Evolutionary conservation across 352 stramenopile genomes (phyloP), one percentile per base, ranked within the genome.

Genomic region (Saprolegnia parasitica): DNA sequence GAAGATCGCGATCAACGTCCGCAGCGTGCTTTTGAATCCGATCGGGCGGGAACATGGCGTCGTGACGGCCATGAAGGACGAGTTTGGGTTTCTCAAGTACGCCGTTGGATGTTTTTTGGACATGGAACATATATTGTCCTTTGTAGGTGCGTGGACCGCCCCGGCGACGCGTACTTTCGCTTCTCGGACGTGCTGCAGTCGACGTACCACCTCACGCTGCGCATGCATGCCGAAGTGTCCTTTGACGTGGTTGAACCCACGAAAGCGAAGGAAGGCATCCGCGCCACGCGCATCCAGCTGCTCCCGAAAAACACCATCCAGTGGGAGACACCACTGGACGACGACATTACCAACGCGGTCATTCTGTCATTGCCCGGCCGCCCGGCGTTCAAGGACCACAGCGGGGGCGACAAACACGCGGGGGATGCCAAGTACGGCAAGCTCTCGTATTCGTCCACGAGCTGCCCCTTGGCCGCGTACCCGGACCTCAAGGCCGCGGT

Each of bases 51-150:
- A 90, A 71, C 81, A 75, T 13, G 85, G 85, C 40, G 76, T 83
- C 24, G 88, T 93, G 68, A 78, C 77, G 32, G 80, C 81, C 5
- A 61, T 91, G 70, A 89, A 89, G 50, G 83, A 91, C 18, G 85
- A 93, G 4, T 93, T 90, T 71, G 85, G 85, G 0, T 93, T 93
- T 67, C 90, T 93, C 68, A 89, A 90, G 71, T 70, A n/a, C n/a
- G n/a, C n/a, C n/a, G n/a, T 49, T 24, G 63, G 61, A 63, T 26
- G 29, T 39, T 35, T 29, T 65, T n/a, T 20, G 26, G 11, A 18
- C 26, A 66, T 24, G 23, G 35, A 29, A n/a, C n/a, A n/a, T n/a
- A n/a, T n/a, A n/a, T 42, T n/a, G 42, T 18, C 21, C 16, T 55
- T 56, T 40, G 35, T 68, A 70, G 63, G 37, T 91, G 82, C 47